Percentiles rank a stretch among this genome's conserved stretches.
Evolutionary conservation across 345 rosid genomes (phyloP).

Genomic region (Psidium guajava): DNA sequence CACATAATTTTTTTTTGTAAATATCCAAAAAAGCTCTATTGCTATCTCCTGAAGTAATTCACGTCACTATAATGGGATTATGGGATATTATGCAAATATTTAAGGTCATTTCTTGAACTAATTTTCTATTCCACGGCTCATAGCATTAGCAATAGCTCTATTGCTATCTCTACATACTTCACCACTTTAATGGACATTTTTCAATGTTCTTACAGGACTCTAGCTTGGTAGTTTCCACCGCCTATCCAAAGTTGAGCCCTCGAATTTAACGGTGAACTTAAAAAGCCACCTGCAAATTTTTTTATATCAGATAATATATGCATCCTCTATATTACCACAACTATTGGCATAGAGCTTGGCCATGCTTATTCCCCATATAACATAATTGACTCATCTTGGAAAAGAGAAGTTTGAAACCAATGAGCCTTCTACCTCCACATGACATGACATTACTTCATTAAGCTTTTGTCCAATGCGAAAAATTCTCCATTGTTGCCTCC

Average conservation of each 20-base stretch:
- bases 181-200: not conserved
- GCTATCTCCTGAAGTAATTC: not conserved
- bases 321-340: not conserved
- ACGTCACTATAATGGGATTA: not conserved
- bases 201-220: not conserved
- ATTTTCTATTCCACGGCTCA: not conserved
- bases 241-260: not conserved
- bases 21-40: not conserved
- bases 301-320: not conserved
- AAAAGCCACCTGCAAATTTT: not conserved
- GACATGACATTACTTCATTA: not conserved
- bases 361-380: not conserved
- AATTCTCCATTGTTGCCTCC: not conserved
- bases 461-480: not conserved
- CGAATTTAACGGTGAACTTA: not conserved
- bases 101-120: not conserved
- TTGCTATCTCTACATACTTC: not conserved
- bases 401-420: not conserved
- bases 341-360: not conserved
- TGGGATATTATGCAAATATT: not conserved
- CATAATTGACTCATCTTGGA: not conserved
- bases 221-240: not conserved
- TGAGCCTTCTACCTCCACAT: not conserved
- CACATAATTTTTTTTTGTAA: not conserved
- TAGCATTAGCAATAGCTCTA: not conserved